These are phyloP conservation scores for Pelargonium cotyledonis DNA, from an alignment of 441 rosid species.

Conservation along the genomic window DNA sequence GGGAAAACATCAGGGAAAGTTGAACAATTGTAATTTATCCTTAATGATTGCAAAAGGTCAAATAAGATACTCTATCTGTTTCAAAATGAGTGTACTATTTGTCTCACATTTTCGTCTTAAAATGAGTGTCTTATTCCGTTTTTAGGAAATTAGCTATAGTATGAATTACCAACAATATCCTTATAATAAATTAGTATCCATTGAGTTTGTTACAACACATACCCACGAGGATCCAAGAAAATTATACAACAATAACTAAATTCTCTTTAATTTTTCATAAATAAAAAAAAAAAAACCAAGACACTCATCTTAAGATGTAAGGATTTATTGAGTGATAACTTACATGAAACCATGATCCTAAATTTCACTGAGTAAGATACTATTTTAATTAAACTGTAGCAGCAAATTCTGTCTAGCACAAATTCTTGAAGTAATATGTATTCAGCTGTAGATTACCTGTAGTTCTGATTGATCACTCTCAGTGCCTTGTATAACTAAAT, in stretches of 20 bases:
- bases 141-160: no score
- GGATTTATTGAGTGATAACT: neutral
- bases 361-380: neutral
- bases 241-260: no score
- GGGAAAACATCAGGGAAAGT: neutral
- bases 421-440: constrained; percentile 1
- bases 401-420: neutral
- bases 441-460: constrained; percentile 42
- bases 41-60: neutral
- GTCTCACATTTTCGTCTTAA: no score
- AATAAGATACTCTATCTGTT: neutral
- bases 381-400: neutral
- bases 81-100: no score
- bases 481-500: constrained; percentile 72
- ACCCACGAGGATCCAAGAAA: no score
- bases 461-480: constrained; percentile 66
- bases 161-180: no score
- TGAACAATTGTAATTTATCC: neutral
- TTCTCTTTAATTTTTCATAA: no score
- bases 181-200: no score
- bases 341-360: neutral
- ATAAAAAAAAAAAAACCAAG: no score
- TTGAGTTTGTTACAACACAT: no score
- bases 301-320: neutral
- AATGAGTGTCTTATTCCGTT: no score